Evolutionary conservation across 441 rosid genomes (phyloP).

Genomic region (Flueggea neowawraea): DNA sequence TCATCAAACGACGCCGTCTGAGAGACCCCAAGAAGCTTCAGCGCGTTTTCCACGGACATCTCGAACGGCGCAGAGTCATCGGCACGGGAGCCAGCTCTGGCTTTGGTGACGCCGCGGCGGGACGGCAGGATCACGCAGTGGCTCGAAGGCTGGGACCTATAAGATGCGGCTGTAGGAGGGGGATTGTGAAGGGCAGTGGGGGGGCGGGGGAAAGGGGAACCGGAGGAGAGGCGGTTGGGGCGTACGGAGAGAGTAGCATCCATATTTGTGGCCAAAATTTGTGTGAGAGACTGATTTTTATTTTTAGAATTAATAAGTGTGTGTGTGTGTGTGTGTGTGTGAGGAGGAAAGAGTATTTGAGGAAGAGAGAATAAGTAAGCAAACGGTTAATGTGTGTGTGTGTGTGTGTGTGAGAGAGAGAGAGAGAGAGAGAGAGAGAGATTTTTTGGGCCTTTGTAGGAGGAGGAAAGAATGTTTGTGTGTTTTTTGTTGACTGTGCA

Average conservation of each 20-base stretch:
- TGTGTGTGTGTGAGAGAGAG: too few species aligned
- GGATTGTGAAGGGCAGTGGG: conserved; percentile 19
- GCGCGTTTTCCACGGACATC: conserved; percentile 94
- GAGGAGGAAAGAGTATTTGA: neutral
- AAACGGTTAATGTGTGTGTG: too few species aligned
- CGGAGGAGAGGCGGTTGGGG: conserved; percentile 50
- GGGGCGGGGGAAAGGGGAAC: conserved; percentile 36
- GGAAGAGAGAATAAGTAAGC: too few species aligned
- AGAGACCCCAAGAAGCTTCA: conserved; percentile 90
- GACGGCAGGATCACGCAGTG: neutral
- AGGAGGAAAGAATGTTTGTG: too few species aligned
- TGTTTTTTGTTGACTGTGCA: too few species aligned
- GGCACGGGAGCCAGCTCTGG: conserved; percentile 74
- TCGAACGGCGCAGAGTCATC: conserved; percentile 88
- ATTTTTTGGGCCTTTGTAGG: too few species aligned
- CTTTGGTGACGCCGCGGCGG: conserved; percentile 28
- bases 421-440: too few species aligned
- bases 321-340: neutral
- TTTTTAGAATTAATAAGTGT: neutral
- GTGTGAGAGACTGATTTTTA: neutral
- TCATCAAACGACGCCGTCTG: conserved; percentile 91
- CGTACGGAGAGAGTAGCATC: conserved; percentile 75
- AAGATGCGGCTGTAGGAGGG: neutral
- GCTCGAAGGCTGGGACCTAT: neutral
- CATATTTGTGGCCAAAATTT: conserved; percentile 19